These are phyloP conservation scores for Cornus suecica DNA, from an alignment of 148 eudicot species.

Conservation along the genomic window DNA sequence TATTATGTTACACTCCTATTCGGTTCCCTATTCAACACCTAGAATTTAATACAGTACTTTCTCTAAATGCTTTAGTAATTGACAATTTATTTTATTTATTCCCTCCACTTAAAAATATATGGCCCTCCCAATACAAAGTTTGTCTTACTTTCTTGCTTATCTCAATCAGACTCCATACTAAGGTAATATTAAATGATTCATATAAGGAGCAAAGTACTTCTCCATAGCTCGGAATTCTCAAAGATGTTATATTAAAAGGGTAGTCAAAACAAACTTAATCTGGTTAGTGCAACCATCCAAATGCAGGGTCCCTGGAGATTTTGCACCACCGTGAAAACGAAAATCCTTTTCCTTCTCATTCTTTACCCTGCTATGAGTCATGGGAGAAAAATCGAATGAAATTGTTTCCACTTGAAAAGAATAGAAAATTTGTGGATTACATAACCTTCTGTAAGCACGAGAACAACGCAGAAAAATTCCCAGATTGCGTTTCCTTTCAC, in stretches of 20 bases:
- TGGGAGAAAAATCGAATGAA: background rate
- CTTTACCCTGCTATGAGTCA: background rate
- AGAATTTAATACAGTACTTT: background rate
- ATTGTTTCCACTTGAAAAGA: background rate
- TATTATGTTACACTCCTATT: background rate
- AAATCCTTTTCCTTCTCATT: background rate
- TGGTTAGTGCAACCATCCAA: background rate
- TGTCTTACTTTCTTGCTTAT: background rate
- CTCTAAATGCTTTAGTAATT: background rate
- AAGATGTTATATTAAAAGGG: background rate
- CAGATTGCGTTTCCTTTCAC: background rate
- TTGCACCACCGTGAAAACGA: background rate
- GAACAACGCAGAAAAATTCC: background rate
- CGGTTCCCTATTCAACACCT: background rate
- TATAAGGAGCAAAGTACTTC: background rate
- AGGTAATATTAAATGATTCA: background rate
- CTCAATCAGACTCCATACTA: background rate
- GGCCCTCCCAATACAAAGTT: background rate
- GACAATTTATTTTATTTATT: background rate
- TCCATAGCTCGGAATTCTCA: background rate
- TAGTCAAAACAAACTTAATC: constrained; percentile 3
- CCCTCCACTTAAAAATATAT: background rate
- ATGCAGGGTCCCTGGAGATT: background rate
- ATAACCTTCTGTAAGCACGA: background rate
- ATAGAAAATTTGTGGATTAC: background rate